Percentiles rank a stretch among this genome's conserved stretches.
These are phyloP conservation scores for Fusarium guadeloupense DNA, from an alignment of 2,329 filamentous ascomycete species.

Conservation along the genomic window DNA sequence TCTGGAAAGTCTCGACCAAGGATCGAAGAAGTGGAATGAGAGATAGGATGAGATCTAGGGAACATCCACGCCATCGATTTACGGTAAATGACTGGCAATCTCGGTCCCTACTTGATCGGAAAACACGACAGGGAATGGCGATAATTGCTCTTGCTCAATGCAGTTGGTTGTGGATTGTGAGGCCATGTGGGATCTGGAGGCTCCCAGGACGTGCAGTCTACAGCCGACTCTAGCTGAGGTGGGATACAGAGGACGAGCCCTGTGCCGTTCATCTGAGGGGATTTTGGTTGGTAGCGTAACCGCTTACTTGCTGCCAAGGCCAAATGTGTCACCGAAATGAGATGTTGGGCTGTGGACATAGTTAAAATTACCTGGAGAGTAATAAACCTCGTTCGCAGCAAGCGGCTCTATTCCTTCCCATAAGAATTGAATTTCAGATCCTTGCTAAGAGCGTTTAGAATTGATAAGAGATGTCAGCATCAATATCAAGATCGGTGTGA, in stretches of 20 bases:
- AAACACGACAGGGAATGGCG: conserved; percentile 24
- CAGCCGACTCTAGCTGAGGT: background rate
- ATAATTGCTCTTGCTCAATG: conserved; percentile 19
- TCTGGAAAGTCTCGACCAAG: conserved; percentile 50
- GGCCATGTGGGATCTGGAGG: conserved; percentile 21
- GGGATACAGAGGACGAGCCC: background rate
- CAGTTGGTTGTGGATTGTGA: conserved; percentile 25
- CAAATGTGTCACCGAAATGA: conserved; percentile 7
- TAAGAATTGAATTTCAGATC: conserved; percentile 5
- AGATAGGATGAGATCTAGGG: conserved; percentile 35
- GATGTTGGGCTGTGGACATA: conserved; percentile 2
- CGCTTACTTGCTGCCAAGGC: conserved; percentile 9
- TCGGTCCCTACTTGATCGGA: conserved; percentile 36
- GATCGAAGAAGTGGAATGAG: conserved; percentile 70
- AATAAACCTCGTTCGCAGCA: background rate
- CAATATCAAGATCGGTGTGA: conserved; percentile 1
- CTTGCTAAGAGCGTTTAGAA: conserved; percentile 25
- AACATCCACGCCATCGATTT: conserved; percentile 23
- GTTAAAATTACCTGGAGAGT: background rate
- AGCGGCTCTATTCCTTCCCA: background rate
- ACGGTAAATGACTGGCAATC: conserved; percentile 38
- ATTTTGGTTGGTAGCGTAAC: conserved; percentile 10
- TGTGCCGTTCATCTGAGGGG: no score
- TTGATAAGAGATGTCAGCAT: conserved; percentile 12
- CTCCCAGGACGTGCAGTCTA: conserved; percentile 1